Evolutionary conservation across 257 asterid genomes (phyloP).

Genomic region (Linderniella brevidens): DNA sequence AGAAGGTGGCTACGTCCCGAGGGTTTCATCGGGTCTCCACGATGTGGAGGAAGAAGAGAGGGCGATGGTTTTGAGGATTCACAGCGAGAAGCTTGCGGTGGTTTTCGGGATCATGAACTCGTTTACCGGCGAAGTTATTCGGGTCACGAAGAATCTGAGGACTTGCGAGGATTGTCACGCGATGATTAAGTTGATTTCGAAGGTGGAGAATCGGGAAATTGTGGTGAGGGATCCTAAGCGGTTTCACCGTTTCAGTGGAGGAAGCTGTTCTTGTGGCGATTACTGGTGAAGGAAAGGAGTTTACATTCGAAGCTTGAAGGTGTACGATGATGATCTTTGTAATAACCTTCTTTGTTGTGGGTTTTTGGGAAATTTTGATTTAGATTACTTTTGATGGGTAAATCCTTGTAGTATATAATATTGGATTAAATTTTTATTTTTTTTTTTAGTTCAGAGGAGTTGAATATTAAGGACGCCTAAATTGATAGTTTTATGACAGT

Average conservation of each 20-base stretch:
- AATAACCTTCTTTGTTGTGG: no score
- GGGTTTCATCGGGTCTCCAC: slow-evolving; percentile 53
- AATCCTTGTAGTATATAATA: no score
- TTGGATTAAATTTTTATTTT: no score
- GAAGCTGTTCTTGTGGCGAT: slow-evolving; percentile 78
- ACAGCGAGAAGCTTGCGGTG: slow-evolving; percentile 85
- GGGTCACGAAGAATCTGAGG: slow-evolving; percentile 69
- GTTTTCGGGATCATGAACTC: slow-evolving; percentile 78
- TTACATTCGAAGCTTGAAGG: no score
- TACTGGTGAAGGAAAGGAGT: slow-evolving; percentile 46
- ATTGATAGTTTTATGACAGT: no score
- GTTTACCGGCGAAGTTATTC: slow-evolving; percentile 47
- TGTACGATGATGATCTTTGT: no score
- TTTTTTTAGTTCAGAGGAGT: no score
- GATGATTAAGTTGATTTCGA: slow-evolving; percentile 48
- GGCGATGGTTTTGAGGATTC: slow-evolving; percentile 41
- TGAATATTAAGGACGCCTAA: no score
- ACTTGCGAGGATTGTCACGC: slow-evolving; percentile 74
- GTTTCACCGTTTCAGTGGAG: slow-evolving; percentile 75
- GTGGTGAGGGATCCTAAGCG: slow-evolving; percentile 82
- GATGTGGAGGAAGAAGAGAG: slow-evolving; percentile 87
- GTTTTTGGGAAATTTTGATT: no score
- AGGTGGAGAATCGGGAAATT: slow-evolving; percentile 49
- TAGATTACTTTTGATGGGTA: no score
- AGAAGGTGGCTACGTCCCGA: slow-evolving; percentile 56